phyloP scores from a whole-genome alignment of 106 monocot genomes.

The Dendrobium officinale region DNA sequence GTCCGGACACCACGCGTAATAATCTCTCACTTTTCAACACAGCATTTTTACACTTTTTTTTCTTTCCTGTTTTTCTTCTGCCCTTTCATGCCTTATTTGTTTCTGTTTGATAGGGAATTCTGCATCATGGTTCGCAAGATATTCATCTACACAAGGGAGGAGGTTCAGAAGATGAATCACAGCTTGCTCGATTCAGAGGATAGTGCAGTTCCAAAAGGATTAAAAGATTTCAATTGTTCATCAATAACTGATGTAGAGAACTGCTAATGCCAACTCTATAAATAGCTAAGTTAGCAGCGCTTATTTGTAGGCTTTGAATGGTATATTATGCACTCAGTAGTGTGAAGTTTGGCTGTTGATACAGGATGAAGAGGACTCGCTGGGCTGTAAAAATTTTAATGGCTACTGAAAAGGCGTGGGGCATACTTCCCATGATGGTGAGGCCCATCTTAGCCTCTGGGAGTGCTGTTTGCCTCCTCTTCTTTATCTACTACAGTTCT shows the following conservation, averaged over 20 bases:
- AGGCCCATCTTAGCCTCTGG: not conserved
- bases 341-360: not conserved
- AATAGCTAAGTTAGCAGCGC: not conserved
- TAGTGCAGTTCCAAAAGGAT: conserved; percentile 1
- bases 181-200: conserved; percentile 1
- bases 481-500: not conserved
- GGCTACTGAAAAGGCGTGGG: not conserved
- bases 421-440: not conserved
- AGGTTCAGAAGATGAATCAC: conserved; percentile 12
- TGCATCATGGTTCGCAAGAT: conserved; percentile 18
- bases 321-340: not conserved
- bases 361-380: not conserved
- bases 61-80: not conserved
- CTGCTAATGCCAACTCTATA: not conserved
- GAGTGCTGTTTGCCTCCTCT: not conserved
- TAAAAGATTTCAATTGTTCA: not conserved
- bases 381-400: too few species aligned
- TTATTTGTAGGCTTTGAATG: not conserved
- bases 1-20: too few species aligned
- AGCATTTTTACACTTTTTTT: not conserved
- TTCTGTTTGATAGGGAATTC: conserved; percentile 4
- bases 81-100: not conserved
- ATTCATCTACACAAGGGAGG: conserved; percentile 9
- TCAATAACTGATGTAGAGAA: not conserved
- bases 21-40: not conserved